Evolutionary conservation across 139 green algal genomes (phyloP), one percentile per base, ranked within the genome.

Genomic region (Pseudopediastrum boryanum): DNA sequence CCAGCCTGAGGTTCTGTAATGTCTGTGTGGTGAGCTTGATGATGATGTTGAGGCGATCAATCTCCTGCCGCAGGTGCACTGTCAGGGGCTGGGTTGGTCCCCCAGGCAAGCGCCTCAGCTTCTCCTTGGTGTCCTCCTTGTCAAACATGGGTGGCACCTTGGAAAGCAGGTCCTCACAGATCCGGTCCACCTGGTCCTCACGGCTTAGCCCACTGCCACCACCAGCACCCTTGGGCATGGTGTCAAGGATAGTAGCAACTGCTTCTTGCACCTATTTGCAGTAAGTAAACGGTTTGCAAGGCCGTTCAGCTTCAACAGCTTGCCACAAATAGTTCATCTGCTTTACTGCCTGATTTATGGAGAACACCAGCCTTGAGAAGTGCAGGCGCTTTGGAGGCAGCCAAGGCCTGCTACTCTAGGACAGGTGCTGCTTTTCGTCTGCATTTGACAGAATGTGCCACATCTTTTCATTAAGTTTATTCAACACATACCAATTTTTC

Each of bases 141-240:
- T 95, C 89, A 89, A 98, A 98, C 43, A 91, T 48, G 8, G 87
- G 70, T 2, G 94, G 94, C 41, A 94, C 83, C 90, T 97, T 97
- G 59, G 80, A 83, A 50, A 98, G 90, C 76, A 98, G 89, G 71
- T 98, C 95, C 83, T 96, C 93, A 75, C 85, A 92, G 78, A 98
- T 94, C 29, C 88, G 86, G 86, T 98, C 93, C n/a, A 98, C 95
- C 43, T 91, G 87, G 67, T 98, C 94, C 85, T 98, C 95, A n/a
- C 92, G 85, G 48, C 84, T 90, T 46, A 93, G 67, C 0, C 92
- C 92, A 41, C 89, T 82, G 29, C 78, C 84, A 27, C 75, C 86
- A 42, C 84, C 82, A 52, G 84, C 92, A 2, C 85, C 87, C 90
- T 97, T 96, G 35, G 95, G 95, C 90, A 92, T 93, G 16, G 93